Percentiles rank a stretch among this genome's conserved stretches.
Conservation (phyloP, 345 rosid species). For the Eucalyptus cloeziana region DNA sequence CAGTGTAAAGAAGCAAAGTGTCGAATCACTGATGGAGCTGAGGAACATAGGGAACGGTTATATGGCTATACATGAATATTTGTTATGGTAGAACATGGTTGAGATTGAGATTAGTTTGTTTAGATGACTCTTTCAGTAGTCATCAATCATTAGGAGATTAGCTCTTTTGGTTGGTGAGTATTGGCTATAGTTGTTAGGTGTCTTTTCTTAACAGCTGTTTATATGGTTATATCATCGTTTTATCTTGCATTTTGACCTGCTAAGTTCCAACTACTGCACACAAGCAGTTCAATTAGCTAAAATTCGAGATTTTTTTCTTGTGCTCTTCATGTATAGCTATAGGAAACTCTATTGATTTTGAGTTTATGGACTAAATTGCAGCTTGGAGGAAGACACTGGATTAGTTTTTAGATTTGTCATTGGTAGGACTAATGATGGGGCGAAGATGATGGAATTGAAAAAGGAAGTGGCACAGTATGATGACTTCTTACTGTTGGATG, state of each 20-base stretch:
- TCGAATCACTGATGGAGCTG: background rate
- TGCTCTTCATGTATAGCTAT: background rate
- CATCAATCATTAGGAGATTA: background rate
- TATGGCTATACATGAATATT: background rate
- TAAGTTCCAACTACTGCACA: background rate
- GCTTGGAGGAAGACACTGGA: slow-evolving; percentile 87
- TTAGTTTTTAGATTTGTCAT: slow-evolving; percentile 71
- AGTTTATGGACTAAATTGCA: slow-evolving; percentile 1
- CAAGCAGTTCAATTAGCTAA: background rate
- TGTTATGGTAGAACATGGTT: background rate
- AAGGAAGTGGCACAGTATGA: slow-evolving; percentile 70
- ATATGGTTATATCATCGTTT: background rate
- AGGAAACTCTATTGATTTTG: background rate
- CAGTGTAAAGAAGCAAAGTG: background rate
- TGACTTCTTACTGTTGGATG: slow-evolving; percentile 77
- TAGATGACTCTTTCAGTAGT: background rate
- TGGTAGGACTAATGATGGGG: slow-evolving; percentile 48
- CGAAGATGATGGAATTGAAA: slow-evolving; percentile 53
- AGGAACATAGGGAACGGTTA: background rate
- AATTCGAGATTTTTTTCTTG: background rate
- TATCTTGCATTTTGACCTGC: background rate
- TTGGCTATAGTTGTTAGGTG: background rate
- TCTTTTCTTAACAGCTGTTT: background rate
- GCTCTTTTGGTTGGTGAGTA: background rate
- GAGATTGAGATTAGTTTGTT: background rate